Evolutionary conservation across 116 monocot species (phyloP).

Genomic region (Zostera marina): DNA sequence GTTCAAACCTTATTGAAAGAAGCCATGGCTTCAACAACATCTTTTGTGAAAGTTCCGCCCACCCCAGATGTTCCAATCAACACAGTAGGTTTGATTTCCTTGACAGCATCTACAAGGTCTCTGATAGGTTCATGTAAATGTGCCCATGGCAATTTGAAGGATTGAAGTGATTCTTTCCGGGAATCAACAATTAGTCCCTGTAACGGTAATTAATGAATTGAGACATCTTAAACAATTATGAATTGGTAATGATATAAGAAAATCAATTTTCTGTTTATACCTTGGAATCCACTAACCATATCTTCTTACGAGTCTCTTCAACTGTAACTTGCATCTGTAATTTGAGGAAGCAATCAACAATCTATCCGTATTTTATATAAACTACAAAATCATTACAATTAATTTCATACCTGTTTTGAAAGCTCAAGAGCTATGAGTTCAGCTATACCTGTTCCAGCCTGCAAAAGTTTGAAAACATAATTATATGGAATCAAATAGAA

Average conservation of each 20-base stretch:
- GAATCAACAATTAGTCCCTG: constrained; percentile 83
- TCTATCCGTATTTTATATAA: background rate
- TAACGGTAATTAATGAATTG: constrained; percentile 1
- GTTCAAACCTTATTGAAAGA: constrained; percentile 80
- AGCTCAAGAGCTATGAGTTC: constrained; percentile 93
- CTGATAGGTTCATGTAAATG: constrained; percentile 84
- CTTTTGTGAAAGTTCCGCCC: constrained; percentile 85
- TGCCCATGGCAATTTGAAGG: constrained; percentile 89
- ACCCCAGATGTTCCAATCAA: constrained; percentile 87
- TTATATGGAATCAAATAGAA: background rate
- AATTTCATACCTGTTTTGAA: constrained; percentile 46
- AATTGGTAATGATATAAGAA: background rate
- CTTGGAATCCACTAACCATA: constrained; percentile 96
- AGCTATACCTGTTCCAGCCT: constrained; percentile 98
- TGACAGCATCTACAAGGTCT: constrained; percentile 66
- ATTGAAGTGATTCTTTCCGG: constrained; percentile 68
- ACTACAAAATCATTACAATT: background rate
- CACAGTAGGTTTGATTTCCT: constrained; percentile 80
- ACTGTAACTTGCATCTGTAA: constrained; percentile 49
- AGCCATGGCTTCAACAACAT: constrained; percentile 80
- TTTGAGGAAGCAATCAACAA: background rate
- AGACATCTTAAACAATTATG: constrained; percentile 1
- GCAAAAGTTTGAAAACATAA: constrained; percentile 5
- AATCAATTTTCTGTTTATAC: constrained; percentile 15
- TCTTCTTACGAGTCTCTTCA: constrained; percentile 87